A percentile compares a stretch with the other conserved stretches of the same genome.
phyloP scores from a whole-genome alignment of 805 yeast species.

The Vanderwaltozyma verrucispora region DNA sequence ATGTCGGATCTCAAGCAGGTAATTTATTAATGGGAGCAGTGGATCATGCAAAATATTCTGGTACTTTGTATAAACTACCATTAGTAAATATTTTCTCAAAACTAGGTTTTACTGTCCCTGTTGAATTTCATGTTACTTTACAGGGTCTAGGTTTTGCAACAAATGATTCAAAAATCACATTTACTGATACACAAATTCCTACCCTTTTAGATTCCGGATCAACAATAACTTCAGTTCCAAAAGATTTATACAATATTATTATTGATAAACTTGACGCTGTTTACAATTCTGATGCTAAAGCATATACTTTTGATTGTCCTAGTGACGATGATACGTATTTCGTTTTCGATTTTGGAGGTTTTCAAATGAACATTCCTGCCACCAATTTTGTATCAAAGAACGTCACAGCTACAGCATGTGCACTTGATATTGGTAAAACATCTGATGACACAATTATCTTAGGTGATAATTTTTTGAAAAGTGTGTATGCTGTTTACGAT shows the following conservation, averaged over 20 bases:
- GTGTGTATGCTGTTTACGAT: slow-evolving; percentile 59
- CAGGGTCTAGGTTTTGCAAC: slow-evolving; percentile 27
- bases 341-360: slow-evolving; percentile 49
- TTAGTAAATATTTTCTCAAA: slow-evolving; percentile 14
- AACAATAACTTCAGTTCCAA: slow-evolving; percentile 37
- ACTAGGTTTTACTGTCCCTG: slow-evolving; percentile 10
- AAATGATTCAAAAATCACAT: neutral
- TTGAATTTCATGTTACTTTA: slow-evolving; percentile 28
- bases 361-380: slow-evolving; percentile 41
- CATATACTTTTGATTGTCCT: neutral
- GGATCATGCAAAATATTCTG: slow-evolving; percentile 31
- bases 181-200: slow-evolving; percentile 21
- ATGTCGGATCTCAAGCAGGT: slow-evolving; percentile 33
- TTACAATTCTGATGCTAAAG: neutral
- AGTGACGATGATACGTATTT: slow-evolving; percentile 27
- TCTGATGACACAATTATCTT: slow-evolving; percentile 27
- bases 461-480: slow-evolving; percentile 48
- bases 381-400: slow-evolving; percentile 20
- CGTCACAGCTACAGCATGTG: no score
- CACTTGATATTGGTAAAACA: slow-evolving; percentile 31
- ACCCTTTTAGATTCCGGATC: slow-evolving; percentile 40
- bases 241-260: slow-evolving; percentile 21
- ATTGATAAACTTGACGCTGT: slow-evolving; percentile 41
- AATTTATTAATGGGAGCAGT: slow-evolving; percentile 34
- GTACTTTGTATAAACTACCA: slow-evolving; percentile 28